Base-by-base conservation (phyloP, 2,329 filamentous ascomycete species). In the Cephalotrichum gorgonifer region DNA sequence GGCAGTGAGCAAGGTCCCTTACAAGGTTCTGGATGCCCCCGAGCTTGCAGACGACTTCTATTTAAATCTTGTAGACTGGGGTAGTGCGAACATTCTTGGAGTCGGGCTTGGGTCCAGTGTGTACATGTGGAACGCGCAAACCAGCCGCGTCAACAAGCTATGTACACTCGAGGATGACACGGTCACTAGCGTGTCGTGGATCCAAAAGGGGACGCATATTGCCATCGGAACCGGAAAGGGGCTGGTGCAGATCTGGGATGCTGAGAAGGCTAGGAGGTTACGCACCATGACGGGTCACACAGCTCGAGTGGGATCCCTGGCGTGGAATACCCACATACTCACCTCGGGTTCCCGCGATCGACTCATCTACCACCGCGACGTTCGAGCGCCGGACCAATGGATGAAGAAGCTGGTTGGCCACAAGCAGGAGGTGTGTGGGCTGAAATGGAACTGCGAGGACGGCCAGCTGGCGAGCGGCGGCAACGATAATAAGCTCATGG, bases 401-500 rank as follows among this genome's bases (percentile, higher is more conserved):
- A 71, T 95, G 30, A 79, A 84, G 51, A 90, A 89, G 60, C 74
- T 98, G 4, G 83, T 88, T 7, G 93, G 93, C 7, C 93, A 98
- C 66, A 98, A 97, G 65, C 93, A 98, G 68, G 93, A 98, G 68
- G 88, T 98, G 12, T 98, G 93, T 62, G 93, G 93, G 8, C 70
- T 98, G 46, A 90, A 90, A 59, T 98, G 93, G 93, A 98, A 98
- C 59, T 87, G 86, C 50, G 90, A 97, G 57, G 91, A 96, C 59
- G 87, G 89, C 5, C 93, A 98, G 64, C 76, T 98, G 25, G 93
- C 93, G 12, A 95, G 88, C 49, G 93, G 93, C 45, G 93, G 93
- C 6, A 98, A 98, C 65, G 93, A 98, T 70, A 98, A 98, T 70
- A 97, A 97, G 64, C 75, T 98, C 43, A 93, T 97, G 79, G 89